These are phyloP conservation scores for Coffea humblotiana DNA, from an alignment of 305 asterid genomes.

Conservation along the genomic window DNA sequence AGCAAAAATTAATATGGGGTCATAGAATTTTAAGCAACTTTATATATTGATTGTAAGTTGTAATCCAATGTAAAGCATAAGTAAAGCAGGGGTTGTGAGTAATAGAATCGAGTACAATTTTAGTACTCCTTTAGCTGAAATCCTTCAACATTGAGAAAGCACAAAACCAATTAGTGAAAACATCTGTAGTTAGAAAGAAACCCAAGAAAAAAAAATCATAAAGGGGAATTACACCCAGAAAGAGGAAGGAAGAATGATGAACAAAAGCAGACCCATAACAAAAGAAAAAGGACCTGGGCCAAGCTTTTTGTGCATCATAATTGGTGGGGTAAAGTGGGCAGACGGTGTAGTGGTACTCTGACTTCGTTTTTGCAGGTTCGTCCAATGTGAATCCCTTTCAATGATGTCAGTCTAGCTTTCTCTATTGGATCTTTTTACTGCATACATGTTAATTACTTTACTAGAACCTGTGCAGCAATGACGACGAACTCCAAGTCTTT, in stretches of 20 bases:
- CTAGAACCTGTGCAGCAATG: constrained; percentile 2
- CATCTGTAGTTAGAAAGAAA: background rate
- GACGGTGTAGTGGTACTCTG: constrained; percentile 1
- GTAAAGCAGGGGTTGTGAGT: too few relatives aligned
- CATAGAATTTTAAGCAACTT: too few relatives aligned
- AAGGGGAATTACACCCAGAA: background rate
- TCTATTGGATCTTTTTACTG: constrained; percentile 14
- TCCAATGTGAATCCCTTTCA: constrained; percentile 15
- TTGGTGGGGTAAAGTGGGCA: constrained; percentile 16
- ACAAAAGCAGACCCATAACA: background rate
- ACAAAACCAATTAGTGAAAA: background rate
- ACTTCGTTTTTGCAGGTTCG: background rate
- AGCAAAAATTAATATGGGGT: too few relatives aligned
- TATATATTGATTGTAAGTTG: too few relatives aligned
- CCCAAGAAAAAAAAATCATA: background rate
- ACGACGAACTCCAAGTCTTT: constrained; percentile 3
- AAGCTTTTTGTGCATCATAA: background rate
- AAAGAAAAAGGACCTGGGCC: background rate
- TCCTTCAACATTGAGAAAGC: background rate
- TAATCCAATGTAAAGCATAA: too few relatives aligned
- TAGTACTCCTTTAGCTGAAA: background rate
- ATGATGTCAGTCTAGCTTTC: constrained; percentile 14
- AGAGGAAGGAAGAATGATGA: background rate
- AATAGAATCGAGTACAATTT: background rate
- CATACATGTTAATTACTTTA: background rate